Percentiles rank a stretch among this genome's conserved stretches.
Evolutionary conservation across 345 rosid genomes (phyloP).

Genomic region (Rhizophora mangle): DNA sequence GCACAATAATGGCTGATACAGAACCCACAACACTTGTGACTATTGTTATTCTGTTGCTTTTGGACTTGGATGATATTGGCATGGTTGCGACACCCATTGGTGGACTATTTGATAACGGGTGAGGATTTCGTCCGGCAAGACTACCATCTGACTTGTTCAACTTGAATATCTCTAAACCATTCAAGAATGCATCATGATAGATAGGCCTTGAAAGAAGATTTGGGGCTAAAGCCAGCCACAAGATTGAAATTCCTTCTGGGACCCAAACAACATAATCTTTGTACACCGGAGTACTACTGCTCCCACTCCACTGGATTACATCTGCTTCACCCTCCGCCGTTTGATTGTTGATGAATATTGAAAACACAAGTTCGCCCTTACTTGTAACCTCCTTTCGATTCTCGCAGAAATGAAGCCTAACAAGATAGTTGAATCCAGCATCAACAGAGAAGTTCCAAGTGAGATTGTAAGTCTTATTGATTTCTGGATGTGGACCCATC

Average conservation of each 20-base stretch:
- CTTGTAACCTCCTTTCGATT: too few relatives aligned
- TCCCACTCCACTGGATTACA: conserved; percentile 8
- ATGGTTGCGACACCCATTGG: neutral
- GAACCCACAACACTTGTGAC: neutral
- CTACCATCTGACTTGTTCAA: conserved; percentile 10
- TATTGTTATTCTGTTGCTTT: neutral
- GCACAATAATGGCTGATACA: neutral
- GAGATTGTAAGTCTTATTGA: conserved; percentile 5
- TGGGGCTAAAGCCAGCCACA: conserved; percentile 22
- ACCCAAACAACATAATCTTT: conserved; percentile 15
- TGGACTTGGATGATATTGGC: neutral
- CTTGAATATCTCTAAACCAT: conserved; percentile 28
- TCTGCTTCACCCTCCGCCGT: neutral
- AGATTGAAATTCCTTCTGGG: neutral
- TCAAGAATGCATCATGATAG: conserved; percentile 15
- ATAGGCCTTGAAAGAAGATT: rapidly evolving
- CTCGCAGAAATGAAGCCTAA: conserved; percentile 19
- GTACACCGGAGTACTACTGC: neutral
- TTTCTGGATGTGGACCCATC: neutral
- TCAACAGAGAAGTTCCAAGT: conserved; percentile 18
- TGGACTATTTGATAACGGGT: neutral
- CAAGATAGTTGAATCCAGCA: conserved; percentile 23
- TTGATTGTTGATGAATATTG: conserved; percentile 6
- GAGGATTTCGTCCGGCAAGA: neutral
- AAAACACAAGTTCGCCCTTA: neutral